Evolutionary conservation across 225 moss, liverwort and hornwort genomes (phyloP).

Genomic region (Neckera pumila): DNA sequence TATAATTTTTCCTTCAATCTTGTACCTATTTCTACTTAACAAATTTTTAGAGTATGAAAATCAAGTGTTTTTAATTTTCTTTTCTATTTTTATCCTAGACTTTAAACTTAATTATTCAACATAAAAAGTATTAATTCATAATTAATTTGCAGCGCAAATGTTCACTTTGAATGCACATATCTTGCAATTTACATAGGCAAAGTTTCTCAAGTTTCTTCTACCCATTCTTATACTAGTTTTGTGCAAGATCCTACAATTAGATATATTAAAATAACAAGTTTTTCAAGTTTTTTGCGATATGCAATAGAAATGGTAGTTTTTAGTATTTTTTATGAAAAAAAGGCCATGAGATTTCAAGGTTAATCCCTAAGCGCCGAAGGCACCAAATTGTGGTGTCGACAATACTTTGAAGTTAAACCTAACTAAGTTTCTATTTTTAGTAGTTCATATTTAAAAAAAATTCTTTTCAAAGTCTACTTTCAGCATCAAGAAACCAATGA

Average conservation of each 20-base stretch:
- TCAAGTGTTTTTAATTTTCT: too few relatives aligned
- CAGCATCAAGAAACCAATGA: too few relatives aligned
- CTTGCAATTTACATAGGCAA: fast-evolving
- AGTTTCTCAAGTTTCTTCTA: neutral
- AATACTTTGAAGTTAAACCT: too few relatives aligned
- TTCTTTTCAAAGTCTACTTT: too few relatives aligned
- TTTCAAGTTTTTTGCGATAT: too few relatives aligned
- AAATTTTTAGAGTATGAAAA: neutral
- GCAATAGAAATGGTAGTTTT: neutral
- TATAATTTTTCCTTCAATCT: neutral
- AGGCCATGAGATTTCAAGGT: too few relatives aligned
- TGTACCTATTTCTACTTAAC: fast-evolving
- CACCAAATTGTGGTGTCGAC: too few relatives aligned
- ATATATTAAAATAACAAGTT: neutral
- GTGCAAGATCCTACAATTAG: fast-evolving
- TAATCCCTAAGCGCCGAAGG: too few relatives aligned
- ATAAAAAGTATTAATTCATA: neutral
- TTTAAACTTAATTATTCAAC: neutral
- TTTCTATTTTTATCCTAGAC: fast-evolving
- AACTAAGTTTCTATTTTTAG: too few relatives aligned
- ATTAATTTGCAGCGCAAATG: fast-evolving
- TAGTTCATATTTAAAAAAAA: too few relatives aligned
- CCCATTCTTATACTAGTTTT: neutral
- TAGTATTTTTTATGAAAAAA: neutral
- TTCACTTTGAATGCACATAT: fast-evolving